Evolutionary conservation across 805 yeast species (phyloP).

Genomic region (Lipomyces anomalus): DNA sequence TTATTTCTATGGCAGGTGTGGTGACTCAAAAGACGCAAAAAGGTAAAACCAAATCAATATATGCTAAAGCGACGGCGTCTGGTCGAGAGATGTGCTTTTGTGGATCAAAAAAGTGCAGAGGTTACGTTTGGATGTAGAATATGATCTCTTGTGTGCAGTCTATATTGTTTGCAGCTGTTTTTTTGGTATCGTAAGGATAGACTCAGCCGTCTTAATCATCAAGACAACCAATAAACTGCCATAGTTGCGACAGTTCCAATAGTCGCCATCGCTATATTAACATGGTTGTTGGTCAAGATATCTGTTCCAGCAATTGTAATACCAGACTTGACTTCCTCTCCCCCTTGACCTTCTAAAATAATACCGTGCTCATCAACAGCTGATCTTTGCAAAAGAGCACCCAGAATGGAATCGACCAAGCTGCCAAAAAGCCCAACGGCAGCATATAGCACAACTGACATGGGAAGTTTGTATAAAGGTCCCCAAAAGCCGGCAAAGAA

Average conservation of each 20-base stretch:
- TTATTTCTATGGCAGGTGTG: too few species aligned
- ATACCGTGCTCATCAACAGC: slow-evolving; percentile 34
- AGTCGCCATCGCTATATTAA: slow-evolving; percentile 36
- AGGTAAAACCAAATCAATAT: not conserved
- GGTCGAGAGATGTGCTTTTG: slow-evolving; percentile 5
- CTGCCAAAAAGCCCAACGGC: slow-evolving; percentile 37
- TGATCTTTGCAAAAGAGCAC: slow-evolving; percentile 39
- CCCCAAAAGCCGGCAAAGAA: slow-evolving; percentile 25
- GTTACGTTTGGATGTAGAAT: slow-evolving; percentile 3
- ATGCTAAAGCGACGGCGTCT: not conserved
- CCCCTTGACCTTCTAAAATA: slow-evolving; percentile 35
- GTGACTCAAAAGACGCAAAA: too few species aligned
- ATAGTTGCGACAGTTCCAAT: slow-evolving; percentile 31
- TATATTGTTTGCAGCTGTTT: too few species aligned
- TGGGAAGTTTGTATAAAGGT: slow-evolving; percentile 14
- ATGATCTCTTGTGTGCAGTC: too few species aligned
- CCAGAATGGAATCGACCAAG: slow-evolving; percentile 40
- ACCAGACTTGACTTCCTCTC: slow-evolving; percentile 25
- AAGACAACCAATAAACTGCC: too few species aligned
- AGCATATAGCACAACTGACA: slow-evolving; percentile 31
- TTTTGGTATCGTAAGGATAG: too few species aligned
- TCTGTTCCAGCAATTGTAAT: slow-evolving; percentile 34
- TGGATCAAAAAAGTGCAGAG: slow-evolving; percentile 3
- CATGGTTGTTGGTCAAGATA: slow-evolving; percentile 38
- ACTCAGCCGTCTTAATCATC: not conserved